Evolutionary conservation across 2,329 filamentous ascomycete genomes (phyloP), one percentile per base, ranked within the genome.

Genomic region (Byssochlamys sp.): DNA sequence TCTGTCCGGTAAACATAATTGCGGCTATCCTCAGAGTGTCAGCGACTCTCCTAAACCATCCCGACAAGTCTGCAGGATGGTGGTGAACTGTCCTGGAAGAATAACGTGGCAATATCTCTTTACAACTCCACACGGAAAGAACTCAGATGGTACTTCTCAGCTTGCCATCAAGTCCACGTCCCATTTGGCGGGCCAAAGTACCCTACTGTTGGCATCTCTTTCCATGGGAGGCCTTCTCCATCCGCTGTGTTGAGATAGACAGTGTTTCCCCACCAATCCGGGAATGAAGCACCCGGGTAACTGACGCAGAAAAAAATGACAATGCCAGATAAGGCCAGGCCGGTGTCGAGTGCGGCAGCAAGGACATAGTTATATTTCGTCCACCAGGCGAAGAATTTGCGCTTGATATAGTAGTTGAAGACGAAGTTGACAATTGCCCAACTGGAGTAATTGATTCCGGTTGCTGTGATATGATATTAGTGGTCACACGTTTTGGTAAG

Each of bases 371-470:
- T 76, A 60, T 76, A 76, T 62, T 75, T 75, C 4, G 70, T 66
- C 68, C 75, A 77, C 73, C 74, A 77, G 45, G 64, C 60, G 29
- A 78, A 79, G 24, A 84, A 86, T 25, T 85, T 80, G 39, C 82
- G 83, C 69, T 86, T 84, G 66, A 95, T 81, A 59, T 87, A 72
- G 69, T 87, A 86, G 71, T 95, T 95, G 79, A 95, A 95, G 50
- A 90, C 64, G 71, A 87, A 95, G 35, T 73, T 73, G 50, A 72
- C 69, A 12, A 72, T 59, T 2, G 66, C 68, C 68, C 68, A 71
- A 57, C 66, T 69, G n/a, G 69, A 70, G 55, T 71, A 71, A 53
- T 70, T 71, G 52, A 72, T 69, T 27, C 67, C 67, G 26, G 70
- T 72, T 24, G 68, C 69, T 63, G 31, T 27, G 39, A 19, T 19